phyloP scores from a whole-genome alignment of 306 rosid genomes.

The Vicia faba region DNA sequence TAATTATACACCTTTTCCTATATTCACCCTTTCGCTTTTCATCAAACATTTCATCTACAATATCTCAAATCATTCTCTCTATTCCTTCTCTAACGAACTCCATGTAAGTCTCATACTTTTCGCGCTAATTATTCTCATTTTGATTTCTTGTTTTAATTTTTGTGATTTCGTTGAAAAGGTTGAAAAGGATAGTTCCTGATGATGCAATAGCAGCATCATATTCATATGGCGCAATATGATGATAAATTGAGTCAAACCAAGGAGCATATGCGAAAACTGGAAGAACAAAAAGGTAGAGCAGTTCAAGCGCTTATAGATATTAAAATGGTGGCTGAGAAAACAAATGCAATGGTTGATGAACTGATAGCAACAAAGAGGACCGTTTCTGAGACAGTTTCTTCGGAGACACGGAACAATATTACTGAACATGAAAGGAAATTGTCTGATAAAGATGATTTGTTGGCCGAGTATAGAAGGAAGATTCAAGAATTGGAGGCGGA shows the following conservation, averaged over 20 bases:
- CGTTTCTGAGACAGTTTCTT: slow-evolving; percentile 7
- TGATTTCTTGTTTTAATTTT: slow-evolving; percentile 5
- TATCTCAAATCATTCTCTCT: slow-evolving; percentile 15
- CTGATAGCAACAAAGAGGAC: slow-evolving; percentile 23
- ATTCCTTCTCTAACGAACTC: not conserved
- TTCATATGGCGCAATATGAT: slow-evolving; percentile 22
- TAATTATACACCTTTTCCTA: slow-evolving; percentile 33
- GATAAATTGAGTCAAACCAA: slow-evolving; percentile 16
- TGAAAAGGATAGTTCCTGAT: not conserved
- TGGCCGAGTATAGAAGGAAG: slow-evolving; percentile 38
- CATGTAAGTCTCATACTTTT: not conserved
- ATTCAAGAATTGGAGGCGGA: slow-evolving; percentile 56
- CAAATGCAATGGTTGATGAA: slow-evolving; percentile 40
- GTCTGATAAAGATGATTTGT: slow-evolving; percentile 33
- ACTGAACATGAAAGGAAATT: slow-evolving; percentile 34
- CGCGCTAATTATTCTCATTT: not conserved
- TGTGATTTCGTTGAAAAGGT: not conserved
- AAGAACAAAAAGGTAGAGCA: slow-evolving; percentile 47
- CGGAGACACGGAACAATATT: not conserved
- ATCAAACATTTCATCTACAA: slow-evolving; percentile 6
- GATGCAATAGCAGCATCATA: slow-evolving; percentile 39
- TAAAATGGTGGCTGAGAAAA: slow-evolving; percentile 19
- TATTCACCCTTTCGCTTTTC: slow-evolving; percentile 14
- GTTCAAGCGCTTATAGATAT: slow-evolving; percentile 37
- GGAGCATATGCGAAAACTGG: slow-evolving; percentile 35